These are phyloP conservation scores for Saccharum spontaneum DNA, from an alignment of 176 grass and related monocot species.

Conservation along the genomic window DNA sequence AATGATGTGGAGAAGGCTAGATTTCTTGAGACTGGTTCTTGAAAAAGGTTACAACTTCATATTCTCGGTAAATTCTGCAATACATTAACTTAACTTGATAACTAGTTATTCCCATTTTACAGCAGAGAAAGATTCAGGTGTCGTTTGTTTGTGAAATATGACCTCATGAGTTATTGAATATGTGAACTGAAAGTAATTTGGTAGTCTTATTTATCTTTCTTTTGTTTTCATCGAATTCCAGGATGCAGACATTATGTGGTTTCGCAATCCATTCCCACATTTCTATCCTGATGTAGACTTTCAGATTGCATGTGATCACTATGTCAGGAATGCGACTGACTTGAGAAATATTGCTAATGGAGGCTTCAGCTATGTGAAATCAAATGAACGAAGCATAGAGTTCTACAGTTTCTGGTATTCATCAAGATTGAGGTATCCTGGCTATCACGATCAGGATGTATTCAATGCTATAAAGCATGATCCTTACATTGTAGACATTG, in stretches of 20 bases:
- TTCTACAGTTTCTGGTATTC: slow-evolving; percentile 82
- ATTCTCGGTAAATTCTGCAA: slow-evolving; percentile 61
- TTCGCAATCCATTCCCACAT: slow-evolving; percentile 68
- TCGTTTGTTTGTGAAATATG: slow-evolving; percentile 1
- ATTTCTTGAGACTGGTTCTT: slow-evolving; percentile 70
- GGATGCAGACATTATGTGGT: slow-evolving; percentile 82
- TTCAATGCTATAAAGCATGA: slow-evolving; percentile 81
- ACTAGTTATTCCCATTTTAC: neutral
- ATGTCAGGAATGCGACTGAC: slow-evolving; percentile 57
- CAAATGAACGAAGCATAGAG: slow-evolving; percentile 74
- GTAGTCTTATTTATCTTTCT: slow-evolving; percentile 6
- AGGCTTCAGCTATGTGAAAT: slow-evolving; percentile 79
- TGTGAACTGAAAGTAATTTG: slow-evolving; percentile 4
- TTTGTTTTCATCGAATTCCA: slow-evolving; percentile 35
- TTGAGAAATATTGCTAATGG: slow-evolving; percentile 69
- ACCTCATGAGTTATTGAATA: neutral
- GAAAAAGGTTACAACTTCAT: slow-evolving; percentile 71
- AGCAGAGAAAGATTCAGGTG: neutral
- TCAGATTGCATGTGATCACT: slow-evolving; percentile 74
- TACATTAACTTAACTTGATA: slow-evolving; percentile 5
- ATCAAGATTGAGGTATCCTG: slow-evolving; percentile 58
- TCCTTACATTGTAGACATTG: slow-evolving; percentile 55
- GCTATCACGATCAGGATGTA: slow-evolving; percentile 79
- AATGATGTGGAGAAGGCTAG: slow-evolving; percentile 84
- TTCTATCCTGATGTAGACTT: slow-evolving; percentile 74